Conservation (phyloP, 2,329 filamentous ascomycete genomes). For the Fusarium chaquense region DNA sequence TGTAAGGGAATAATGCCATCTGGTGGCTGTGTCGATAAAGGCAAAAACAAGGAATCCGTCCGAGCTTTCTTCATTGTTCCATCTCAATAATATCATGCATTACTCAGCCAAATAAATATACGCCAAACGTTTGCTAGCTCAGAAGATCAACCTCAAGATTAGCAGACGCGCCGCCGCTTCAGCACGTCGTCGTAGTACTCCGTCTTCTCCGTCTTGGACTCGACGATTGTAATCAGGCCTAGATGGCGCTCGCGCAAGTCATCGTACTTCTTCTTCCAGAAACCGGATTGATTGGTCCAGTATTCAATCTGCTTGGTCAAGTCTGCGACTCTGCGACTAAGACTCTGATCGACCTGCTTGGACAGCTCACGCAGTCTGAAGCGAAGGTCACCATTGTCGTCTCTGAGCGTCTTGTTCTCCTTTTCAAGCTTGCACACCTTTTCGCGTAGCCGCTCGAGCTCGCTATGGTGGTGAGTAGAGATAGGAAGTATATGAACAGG, state of each 20-base stretch:
- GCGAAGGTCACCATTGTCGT: conserved; percentile 54
- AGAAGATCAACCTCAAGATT: background rate
- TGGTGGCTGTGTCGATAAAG: conserved; percentile 18
- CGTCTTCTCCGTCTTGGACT: conserved; percentile 51
- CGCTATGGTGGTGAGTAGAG: conserved; percentile 35
- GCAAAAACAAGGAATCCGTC: background rate
- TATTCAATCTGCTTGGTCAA: conserved; percentile 51
- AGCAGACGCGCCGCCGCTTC: conserved; percentile 49
- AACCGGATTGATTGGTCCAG: conserved; percentile 51
- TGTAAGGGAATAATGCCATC: conserved; percentile 9
- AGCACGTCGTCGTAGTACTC: conserved; percentile 53
- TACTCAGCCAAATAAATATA: conserved; percentile 7
- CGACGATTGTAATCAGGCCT: conserved; percentile 47
- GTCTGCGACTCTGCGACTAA: conserved; percentile 51
- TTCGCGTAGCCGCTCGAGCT: conserved; percentile 52
- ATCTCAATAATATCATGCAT: conserved; percentile 5
- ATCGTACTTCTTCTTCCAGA: conserved; percentile 51
- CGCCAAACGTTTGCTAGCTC: background rate
- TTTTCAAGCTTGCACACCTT: conserved; percentile 53
- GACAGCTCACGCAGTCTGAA: conserved; percentile 52
- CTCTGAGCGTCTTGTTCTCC: conserved; percentile 53
- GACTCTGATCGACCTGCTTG: conserved; percentile 50
- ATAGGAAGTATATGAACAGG: conserved; percentile 31
- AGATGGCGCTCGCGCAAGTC: conserved; percentile 46
- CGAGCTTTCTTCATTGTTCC: background rate